Base-by-base conservation (phyloP, 352 stramenopile species). In the Phytopythium kandeliae region DNA sequence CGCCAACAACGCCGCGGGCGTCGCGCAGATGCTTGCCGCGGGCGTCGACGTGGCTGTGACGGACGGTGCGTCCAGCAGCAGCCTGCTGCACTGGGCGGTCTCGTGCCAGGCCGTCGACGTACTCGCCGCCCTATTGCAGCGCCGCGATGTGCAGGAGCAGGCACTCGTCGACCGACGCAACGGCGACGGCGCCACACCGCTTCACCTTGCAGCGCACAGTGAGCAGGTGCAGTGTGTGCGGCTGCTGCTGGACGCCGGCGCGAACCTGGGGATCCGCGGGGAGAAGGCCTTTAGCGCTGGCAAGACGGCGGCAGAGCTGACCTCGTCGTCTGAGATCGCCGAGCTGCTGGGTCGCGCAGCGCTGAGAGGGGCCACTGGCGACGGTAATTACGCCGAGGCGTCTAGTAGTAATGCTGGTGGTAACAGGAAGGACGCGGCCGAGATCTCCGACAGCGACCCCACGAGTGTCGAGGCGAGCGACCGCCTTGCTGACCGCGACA, bases 11-110 rank as follows among this genome's bases (percentile, higher is more conserved):
- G 67, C 80, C 2, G 36, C 60, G 1, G 72, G 71, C 37, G 77
- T 95, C 24, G 54, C 57, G 53, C 65, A 77, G 36, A 62, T 95
- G 57, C 67, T 95, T n/a, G 24, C 46, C 1, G 73, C 79, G 6
- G 84, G 84, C 15, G 61, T 92, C 28, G 67, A 76, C 13, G 54
- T 81, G 2, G 60, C 55, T 16, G 67, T 85, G 44, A 79, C 58
- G 9, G 84, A 92, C 41, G 68, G 69, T 35, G 59, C 60, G 3
- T 72, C 75, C 8, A 67, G 62, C 13, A 87, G 87, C 46, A 81
- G 81, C 25, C 46, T 95, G 22, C 42, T 92, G 35, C 84, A 95
- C 54, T 95, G 84, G 84, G 79, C 84, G 6, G 76, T 75, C 25
- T 87, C 74, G 3, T 92, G 84, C 57, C 66, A 85, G n/a, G 79